Evolutionary conservation across 805 yeast species (phyloP).

Genomic region (Helenozyma baotianmanensis): DNA sequence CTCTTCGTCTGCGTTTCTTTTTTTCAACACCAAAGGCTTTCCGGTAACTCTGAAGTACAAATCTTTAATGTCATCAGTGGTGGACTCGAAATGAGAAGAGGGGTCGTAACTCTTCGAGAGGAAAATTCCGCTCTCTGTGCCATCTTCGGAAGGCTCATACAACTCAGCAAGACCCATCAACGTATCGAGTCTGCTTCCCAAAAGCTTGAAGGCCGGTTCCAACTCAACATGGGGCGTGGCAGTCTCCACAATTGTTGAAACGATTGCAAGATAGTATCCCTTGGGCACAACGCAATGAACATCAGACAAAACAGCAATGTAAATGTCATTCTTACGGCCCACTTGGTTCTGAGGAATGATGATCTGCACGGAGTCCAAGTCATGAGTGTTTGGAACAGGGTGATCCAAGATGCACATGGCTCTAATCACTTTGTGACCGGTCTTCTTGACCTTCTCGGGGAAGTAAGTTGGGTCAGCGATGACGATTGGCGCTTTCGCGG

Average conservation of each 20-base stretch:
- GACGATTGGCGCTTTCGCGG: constrained; percentile 86
- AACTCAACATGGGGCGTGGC: constrained; percentile 87
- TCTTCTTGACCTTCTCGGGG: constrained; percentile 72
- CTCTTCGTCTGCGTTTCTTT: constrained; percentile 55
- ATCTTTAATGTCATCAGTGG: constrained; percentile 96
- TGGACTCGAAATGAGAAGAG: constrained; percentile 89
- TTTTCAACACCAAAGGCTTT: constrained; percentile 80
- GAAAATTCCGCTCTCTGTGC: constrained; percentile 70
- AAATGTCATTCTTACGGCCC: constrained; percentile 88
- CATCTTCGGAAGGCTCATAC: constrained; percentile 83
- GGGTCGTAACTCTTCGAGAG: constrained; percentile 91
- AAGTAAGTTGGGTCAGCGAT: constrained; percentile 98
- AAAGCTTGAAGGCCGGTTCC: constrained; percentile 87
- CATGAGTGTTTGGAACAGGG: constrained; percentile 76
- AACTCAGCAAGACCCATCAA: constrained; percentile 92
- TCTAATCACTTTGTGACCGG: constrained; percentile 72
- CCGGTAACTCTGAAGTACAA: constrained; percentile 89
- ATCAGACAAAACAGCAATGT: constrained; percentile 83
- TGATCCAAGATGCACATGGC: constrained; percentile 88
- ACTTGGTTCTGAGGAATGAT: constrained; percentile 96
- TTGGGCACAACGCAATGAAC: constrained; percentile 87
- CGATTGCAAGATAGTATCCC: constrained; percentile 88
- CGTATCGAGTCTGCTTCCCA: constrained; percentile 76
- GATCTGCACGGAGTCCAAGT: constrained; percentile 86
- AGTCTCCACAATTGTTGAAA: constrained; percentile 92